Percentiles rank a stretch among this genome's conserved stretches.
Evolutionary conservation across 352 stramenopile species (phyloP).

Genomic region (Phytophthora quininea): DNA sequence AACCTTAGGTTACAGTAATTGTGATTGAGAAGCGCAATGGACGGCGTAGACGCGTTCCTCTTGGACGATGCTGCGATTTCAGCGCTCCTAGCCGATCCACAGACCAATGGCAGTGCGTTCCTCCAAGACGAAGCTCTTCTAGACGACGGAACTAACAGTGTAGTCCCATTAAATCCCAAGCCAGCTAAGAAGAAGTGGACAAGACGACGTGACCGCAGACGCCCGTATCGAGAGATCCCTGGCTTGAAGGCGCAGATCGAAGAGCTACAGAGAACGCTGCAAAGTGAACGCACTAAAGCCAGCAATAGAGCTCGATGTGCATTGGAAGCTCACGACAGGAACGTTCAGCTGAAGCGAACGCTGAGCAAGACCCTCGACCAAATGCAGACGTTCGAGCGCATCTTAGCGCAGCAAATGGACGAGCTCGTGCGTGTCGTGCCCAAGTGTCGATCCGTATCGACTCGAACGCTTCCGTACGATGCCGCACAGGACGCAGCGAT

Average conservation of each 20-base stretch:
- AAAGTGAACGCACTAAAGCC: not conserved
- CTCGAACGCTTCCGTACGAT: slow-evolving; percentile 9
- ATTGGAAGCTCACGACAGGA: not conserved
- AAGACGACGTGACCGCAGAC: slow-evolving; percentile 10
- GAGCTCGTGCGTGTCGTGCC: slow-evolving; percentile 6
- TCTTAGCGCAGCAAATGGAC: not conserved
- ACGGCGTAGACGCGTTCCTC: not conserved
- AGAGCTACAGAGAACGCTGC: slow-evolving; percentile 1
- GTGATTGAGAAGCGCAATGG: not conserved
- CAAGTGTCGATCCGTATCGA: not conserved
- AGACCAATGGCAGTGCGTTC: not conserved
- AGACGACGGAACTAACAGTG: not conserved
- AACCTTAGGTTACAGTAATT: not conserved
- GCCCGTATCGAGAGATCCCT: slow-evolving; percentile 13
- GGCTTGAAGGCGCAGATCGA: slow-evolving; percentile 3
- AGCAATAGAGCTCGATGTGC: not conserved
- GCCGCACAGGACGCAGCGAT: slow-evolving; percentile 1
- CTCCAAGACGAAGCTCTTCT: not conserved
- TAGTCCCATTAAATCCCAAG: not conserved
- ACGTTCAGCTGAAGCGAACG: slow-evolving; percentile 4
- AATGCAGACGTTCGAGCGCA: not conserved
- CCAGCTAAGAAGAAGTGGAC: slow-evolving; percentile 4
- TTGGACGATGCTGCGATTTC: not conserved
- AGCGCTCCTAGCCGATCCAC: not conserved
- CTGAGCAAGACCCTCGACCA: not conserved